phyloP scores from a whole-genome alignment of 208 protist species.

The Jaenimonas drosophilae region DNA sequence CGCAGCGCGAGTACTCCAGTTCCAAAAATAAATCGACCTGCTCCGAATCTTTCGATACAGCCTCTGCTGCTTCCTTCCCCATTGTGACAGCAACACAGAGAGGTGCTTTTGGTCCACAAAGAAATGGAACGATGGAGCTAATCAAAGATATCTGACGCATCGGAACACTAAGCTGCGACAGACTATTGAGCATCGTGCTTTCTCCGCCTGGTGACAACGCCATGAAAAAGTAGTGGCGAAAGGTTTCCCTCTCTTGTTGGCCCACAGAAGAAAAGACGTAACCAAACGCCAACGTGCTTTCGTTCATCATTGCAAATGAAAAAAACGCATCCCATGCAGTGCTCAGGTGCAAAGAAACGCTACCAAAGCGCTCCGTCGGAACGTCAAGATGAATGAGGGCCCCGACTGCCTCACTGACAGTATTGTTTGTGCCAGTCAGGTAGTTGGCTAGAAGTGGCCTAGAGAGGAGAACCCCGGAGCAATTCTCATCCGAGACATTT shows the following conservation, averaged over 20 bases:
- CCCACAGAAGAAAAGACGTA: conserved; percentile 45
- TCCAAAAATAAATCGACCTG: conserved; percentile 19
- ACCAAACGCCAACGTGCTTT: conserved; percentile 25
- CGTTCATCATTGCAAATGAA: conserved; percentile 20
- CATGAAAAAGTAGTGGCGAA: conserved; percentile 67
- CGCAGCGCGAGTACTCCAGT: conserved; percentile 22
- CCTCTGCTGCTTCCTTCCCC: conserved; percentile 40
- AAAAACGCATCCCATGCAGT: conserved; percentile 57
- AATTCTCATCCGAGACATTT: conserved; percentile 11
- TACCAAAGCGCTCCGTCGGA: conserved; percentile 23
- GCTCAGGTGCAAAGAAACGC: conserved; percentile 26
- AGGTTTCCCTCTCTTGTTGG: conserved; percentile 16
- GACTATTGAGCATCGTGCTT: conserved; percentile 1
- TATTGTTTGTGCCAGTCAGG: conserved; percentile 19
- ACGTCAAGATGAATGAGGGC: conserved; percentile 52
- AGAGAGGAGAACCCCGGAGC: conserved; percentile 62
- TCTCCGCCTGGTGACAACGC: conserved; percentile 10
- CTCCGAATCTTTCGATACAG: conserved; percentile 14
- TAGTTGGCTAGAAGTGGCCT: conserved; percentile 39
- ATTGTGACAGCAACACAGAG: conserved; percentile 52
- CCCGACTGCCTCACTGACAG: conserved; percentile 40
- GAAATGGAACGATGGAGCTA: conserved; percentile 46
- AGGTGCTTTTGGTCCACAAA: conserved; percentile 34
- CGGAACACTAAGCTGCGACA: conserved; percentile 7
- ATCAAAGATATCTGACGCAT: conserved; percentile 25